phyloP scores from a whole-genome alignment of 345 rosid species.

The Raphanus raphanistrum region DNA sequence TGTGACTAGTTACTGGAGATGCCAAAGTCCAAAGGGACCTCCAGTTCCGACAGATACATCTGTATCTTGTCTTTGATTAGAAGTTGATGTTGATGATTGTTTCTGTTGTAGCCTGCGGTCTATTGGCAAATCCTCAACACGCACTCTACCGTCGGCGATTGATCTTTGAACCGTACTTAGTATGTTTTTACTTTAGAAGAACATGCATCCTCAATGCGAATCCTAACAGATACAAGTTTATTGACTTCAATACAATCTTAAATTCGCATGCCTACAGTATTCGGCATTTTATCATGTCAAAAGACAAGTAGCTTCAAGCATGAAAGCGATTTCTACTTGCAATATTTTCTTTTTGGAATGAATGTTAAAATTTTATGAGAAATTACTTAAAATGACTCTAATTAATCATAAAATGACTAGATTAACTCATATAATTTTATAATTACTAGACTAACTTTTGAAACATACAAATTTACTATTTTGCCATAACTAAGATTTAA shows the following conservation, averaged over 20 bases:
- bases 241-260: not conserved
- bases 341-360: constrained; percentile 12
- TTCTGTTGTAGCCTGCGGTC: constrained; percentile 58
- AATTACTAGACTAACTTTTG: not conserved
- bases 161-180: constrained; percentile 89
- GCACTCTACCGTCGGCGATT: constrained; percentile 88
- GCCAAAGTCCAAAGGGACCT: constrained; percentile 96
- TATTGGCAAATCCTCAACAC: constrained; percentile 77
- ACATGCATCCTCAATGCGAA: constrained; percentile 63
- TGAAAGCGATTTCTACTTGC: constrained; percentile 52
- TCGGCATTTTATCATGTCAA: constrained; percentile 32
- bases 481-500: not conserved
- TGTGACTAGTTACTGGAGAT: constrained; percentile 75
- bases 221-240: constrained; percentile 43
- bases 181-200: constrained; percentile 79
- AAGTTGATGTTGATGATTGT: constrained; percentile 28
- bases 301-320: constrained; percentile 41
- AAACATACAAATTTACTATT: not conserved
- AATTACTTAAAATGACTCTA: not conserved
- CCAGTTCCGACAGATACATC: constrained; percentile 68
- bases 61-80: constrained; percentile 26
- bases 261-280: too few species aligned
- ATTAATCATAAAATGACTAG: too few species aligned
- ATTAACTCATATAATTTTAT: not conserved
- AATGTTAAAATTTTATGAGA: too few species aligned